Conservation (phyloP, 768 basidiomycete genomes). For the Solioccasus polychromus region DNA sequence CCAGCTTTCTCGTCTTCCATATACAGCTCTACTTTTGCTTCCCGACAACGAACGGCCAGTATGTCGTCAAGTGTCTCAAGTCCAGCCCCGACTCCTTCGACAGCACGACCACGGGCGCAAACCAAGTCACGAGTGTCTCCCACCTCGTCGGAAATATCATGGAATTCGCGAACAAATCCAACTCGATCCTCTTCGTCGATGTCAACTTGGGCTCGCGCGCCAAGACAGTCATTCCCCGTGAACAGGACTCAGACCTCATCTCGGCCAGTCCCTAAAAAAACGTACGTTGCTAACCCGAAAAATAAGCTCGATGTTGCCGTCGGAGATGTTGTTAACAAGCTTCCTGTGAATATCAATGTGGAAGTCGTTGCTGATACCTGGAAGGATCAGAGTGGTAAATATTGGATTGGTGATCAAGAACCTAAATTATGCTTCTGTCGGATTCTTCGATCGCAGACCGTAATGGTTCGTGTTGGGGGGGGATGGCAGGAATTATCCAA, state of each 20-base stretch:
- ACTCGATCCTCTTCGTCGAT: slow-evolving; percentile 43
- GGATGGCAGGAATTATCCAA: slow-evolving; percentile 92
- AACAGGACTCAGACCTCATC: slow-evolving; percentile 47
- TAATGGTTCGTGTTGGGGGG: slow-evolving; percentile 96
- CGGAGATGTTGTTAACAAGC: slow-evolving; percentile 85
- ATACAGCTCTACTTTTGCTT: slow-evolving; percentile 69
- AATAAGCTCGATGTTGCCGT: slow-evolving; percentile 91
- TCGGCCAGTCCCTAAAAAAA: slow-evolving; percentile 47
- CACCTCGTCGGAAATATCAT: slow-evolving; percentile 57
- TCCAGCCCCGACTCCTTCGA: slow-evolving; percentile 32
- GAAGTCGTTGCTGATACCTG: slow-evolving; percentile 81
- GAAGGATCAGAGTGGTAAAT: slow-evolving; percentile 92
- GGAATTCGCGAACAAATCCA: slow-evolving; percentile 45
- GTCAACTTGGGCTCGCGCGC: slow-evolving; percentile 69
- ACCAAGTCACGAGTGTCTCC: slow-evolving; percentile 55
- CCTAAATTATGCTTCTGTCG: slow-evolving; percentile 89
- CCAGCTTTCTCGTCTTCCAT: slow-evolving; percentile 34
- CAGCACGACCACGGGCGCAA: slow-evolving; percentile 39
- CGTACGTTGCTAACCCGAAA: slow-evolving; percentile 85
- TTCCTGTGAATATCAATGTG: slow-evolving; percentile 80
- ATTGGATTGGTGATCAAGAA: slow-evolving; percentile 94
- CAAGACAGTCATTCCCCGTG: slow-evolving; percentile 56
- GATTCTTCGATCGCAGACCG: slow-evolving; percentile 85
- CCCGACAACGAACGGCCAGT: slow-evolving; percentile 79
- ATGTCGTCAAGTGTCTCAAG: slow-evolving; percentile 43